A percentile compares a stretch with the other conserved stretches of the same genome.
phyloP scores from a whole-genome alignment of 441 rosid species.

The Erodium trifolium region DNA sequence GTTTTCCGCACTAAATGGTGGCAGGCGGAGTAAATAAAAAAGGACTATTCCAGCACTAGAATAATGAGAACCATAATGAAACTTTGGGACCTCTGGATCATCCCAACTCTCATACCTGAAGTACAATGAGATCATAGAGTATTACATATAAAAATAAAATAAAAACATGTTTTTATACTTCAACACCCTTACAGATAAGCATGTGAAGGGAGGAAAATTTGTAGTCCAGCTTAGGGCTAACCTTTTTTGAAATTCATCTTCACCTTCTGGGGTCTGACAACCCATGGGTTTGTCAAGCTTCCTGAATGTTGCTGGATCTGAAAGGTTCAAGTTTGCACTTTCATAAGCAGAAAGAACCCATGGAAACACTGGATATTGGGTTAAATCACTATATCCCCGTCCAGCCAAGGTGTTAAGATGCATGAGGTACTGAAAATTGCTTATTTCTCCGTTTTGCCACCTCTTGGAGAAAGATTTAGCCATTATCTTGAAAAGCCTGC shows the following conservation, averaged over 20 bases:
- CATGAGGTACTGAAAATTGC: constrained; percentile 99
- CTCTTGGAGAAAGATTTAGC: constrained; percentile 98
- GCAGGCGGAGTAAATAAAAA: constrained; percentile 95
- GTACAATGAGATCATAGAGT: constrained; percentile 1
- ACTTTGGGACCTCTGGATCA: constrained; percentile 99
- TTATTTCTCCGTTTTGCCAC: constrained; percentile 99
- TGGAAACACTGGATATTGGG: constrained; percentile 99
- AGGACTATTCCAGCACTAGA: constrained; percentile 99
- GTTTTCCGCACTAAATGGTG: constrained; percentile 95
- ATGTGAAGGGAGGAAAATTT: background rate
- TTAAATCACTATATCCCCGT: constrained; percentile 98
- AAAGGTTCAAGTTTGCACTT: constrained; percentile 76
- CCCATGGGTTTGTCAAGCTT: constrained; percentile 99
- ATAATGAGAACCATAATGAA: constrained; percentile 99
- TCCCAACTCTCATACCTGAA: constrained; percentile 99
- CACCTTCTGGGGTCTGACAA: constrained; percentile 96
- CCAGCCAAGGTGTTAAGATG: constrained; percentile 99
- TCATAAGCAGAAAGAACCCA: constrained; percentile 99
- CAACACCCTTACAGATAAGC: no score
- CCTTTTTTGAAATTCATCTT: constrained; percentile 98
- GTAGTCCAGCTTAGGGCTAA: constrained; percentile 14
- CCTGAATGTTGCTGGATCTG: constrained; percentile 82
- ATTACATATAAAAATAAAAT: no score
- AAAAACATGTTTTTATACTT: no score
- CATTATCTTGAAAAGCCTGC: constrained; percentile 84